Percentiles rank a stretch among this genome's conserved stretches.
phyloP scores from a whole-genome alignment of 306 rosid species.

The Acacia confusa region DNA sequence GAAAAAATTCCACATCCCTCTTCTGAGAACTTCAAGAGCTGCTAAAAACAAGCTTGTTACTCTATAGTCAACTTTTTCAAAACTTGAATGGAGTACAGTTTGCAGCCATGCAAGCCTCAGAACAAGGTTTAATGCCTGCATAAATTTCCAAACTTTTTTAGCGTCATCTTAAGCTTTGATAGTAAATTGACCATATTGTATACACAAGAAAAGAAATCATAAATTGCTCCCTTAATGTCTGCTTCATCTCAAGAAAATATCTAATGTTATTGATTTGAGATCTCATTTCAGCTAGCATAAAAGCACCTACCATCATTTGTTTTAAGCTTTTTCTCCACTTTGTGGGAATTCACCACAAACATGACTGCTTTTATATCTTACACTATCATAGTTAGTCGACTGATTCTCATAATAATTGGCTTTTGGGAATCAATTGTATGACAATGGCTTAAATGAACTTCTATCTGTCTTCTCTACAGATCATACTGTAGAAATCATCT shows the following conservation, averaged over 20 bases:
- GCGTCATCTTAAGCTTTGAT: constrained; percentile 28
- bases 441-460: constrained; percentile 5
- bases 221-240: constrained; percentile 16
- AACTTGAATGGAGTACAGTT: constrained; percentile 91
- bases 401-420: background rate
- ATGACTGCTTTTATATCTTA: background rate
- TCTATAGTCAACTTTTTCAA: constrained; percentile 78
- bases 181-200: background rate
- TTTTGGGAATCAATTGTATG: constrained; percentile 12
- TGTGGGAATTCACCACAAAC: constrained; percentile 23
- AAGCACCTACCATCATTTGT: constrained; percentile 40
- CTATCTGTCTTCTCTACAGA: background rate
- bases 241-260: constrained; percentile 26
- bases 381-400: constrained; percentile 12
- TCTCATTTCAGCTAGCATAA: constrained; percentile 40
- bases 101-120: constrained; percentile 98
- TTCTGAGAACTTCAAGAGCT: constrained; percentile 89
- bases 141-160: constrained; percentile 32
- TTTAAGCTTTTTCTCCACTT: constrained; percentile 42
- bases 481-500: background rate
- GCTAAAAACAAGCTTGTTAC: constrained; percentile 87
- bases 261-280: constrained; percentile 38
- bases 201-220: constrained; percentile 23
- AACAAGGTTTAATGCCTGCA: constrained; percentile 86
- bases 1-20: constrained; percentile 98